A percentile compares a stretch with the other conserved stretches of the same genome.
Evolutionary conservation across 1,284 basidiomycete species (phyloP).

Genomic region (Chalciporus piperatoides): DNA sequence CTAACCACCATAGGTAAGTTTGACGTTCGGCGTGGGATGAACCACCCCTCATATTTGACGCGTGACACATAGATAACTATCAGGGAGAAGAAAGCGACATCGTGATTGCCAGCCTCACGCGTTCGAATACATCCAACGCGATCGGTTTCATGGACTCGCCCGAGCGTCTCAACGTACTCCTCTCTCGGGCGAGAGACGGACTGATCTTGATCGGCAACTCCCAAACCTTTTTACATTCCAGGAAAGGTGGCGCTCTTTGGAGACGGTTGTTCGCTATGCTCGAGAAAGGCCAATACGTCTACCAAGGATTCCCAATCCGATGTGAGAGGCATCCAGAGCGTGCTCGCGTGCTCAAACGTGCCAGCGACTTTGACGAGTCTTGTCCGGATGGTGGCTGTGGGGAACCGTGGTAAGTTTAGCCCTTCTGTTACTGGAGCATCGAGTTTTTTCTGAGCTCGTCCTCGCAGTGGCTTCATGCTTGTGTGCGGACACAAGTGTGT

Average conservation of each 20-base stretch:
- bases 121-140: no score
- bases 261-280: slow-evolving; percentile 44
- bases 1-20: slow-evolving; percentile 58
- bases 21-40: slow-evolving; percentile 16
- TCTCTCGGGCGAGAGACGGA: no score
- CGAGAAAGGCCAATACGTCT: slow-evolving; percentile 41
- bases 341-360: slow-evolving; percentile 34
- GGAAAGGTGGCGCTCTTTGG: slow-evolving; percentile 41
- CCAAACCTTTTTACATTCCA: no score
- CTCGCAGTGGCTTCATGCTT: slow-evolving; percentile 39
- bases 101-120: slow-evolving; percentile 24
- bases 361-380: slow-evolving; percentile 47
- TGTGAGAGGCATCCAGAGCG: slow-evolving; percentile 53
- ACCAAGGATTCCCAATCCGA: slow-evolving; percentile 53
- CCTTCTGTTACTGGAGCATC: neutral
- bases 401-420: slow-evolving; percentile 46
- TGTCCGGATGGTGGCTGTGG: slow-evolving; percentile 62
- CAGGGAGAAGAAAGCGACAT: no score
- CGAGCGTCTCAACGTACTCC: no score
- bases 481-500: slow-evolving; percentile 51
- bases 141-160: no score
- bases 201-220: no score
- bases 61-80: no score
- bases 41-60: no score
- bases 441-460: neutral